Percentiles rank a stretch among this genome's conserved stretches.
phyloP scores from a whole-genome alignment of 2,329 filamentous ascomycete genomes.

The Venturia effusa region DNA sequence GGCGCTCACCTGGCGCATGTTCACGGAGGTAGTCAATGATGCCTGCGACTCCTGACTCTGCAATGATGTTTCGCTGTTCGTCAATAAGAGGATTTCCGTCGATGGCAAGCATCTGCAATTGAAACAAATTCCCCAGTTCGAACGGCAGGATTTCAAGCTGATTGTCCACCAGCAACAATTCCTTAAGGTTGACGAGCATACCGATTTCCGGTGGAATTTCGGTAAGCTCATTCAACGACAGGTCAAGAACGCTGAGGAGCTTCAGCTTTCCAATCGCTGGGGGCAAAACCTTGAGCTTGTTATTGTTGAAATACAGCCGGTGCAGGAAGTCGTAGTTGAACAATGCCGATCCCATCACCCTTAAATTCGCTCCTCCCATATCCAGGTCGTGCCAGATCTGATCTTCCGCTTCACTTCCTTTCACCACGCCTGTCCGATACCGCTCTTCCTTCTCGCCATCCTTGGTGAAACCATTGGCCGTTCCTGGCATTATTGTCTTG shows the following conservation, averaged over 20 bases:
- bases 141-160: slow-evolving; percentile 69
- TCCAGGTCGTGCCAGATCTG: slow-evolving; percentile 92
- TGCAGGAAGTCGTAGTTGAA: slow-evolving; percentile 83
- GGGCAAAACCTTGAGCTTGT: slow-evolving; percentile 75
- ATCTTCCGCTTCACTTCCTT: slow-evolving; percentile 28
- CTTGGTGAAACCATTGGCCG: slow-evolving; percentile 38
- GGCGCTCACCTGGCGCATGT: slow-evolving; percentile 63
- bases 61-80: slow-evolving; percentile 67
- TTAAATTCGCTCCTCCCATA: slow-evolving; percentile 88
- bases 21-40: slow-evolving; percentile 77
- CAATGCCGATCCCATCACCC: slow-evolving; percentile 65
- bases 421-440: slow-evolving; percentile 54
- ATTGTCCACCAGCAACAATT: slow-evolving; percentile 83
- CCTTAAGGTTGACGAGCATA: slow-evolving; percentile 89
- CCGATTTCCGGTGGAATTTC: slow-evolving; percentile 83
- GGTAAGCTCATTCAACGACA: slow-evolving; percentile 76
- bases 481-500: slow-evolving; percentile 48
- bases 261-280: slow-evolving; percentile 71
- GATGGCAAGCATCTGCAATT: slow-evolving; percentile 79
- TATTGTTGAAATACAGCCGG: slow-evolving; percentile 87
- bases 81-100: slow-evolving; percentile 80
- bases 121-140: slow-evolving; percentile 80
- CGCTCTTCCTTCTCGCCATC: slow-evolving; percentile 45
- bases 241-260: slow-evolving; percentile 70
- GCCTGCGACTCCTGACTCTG: slow-evolving; percentile 78